These are phyloP conservation scores for Botrytis porri DNA, from an alignment of 2,329 filamentous ascomycete genomes.

Conservation along the genomic window DNA sequence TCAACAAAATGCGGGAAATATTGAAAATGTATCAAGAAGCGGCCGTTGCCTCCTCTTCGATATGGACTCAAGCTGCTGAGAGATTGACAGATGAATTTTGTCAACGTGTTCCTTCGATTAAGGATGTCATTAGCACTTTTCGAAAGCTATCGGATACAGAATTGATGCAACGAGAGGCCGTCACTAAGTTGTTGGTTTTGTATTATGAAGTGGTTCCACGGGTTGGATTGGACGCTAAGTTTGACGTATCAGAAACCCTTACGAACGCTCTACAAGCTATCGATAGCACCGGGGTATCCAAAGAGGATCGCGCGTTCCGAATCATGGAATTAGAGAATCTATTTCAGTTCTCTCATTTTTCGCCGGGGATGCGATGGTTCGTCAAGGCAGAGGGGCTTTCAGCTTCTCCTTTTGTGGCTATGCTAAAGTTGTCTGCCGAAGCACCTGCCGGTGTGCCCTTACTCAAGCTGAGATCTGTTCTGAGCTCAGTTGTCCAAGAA, in stretches of 20 bases:
- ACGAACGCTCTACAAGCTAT: slow-evolving; percentile 64
- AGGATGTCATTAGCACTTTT: slow-evolving; percentile 74
- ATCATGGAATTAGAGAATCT: slow-evolving; percentile 78
- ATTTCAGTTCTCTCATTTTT: slow-evolving; percentile 74
- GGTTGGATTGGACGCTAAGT: slow-evolving; percentile 75
- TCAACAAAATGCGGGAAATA: slow-evolving; percentile 67
- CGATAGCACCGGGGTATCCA: slow-evolving; percentile 45
- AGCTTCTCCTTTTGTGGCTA: slow-evolving; percentile 68
- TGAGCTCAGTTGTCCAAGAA: slow-evolving; percentile 61
- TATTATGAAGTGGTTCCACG: slow-evolving; percentile 84
- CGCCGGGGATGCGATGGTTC: slow-evolving; percentile 88
- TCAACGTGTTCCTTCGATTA: slow-evolving; percentile 75
- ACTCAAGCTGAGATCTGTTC: slow-evolving; percentile 51
- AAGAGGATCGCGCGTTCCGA: slow-evolving; percentile 54
- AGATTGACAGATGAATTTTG: slow-evolving; percentile 73
- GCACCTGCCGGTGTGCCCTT: slow-evolving; percentile 49
- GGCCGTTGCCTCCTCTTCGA: slow-evolving; percentile 38
- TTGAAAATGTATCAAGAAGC: slow-evolving; percentile 44
- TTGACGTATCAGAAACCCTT: slow-evolving; percentile 80
- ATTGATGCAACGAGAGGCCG: slow-evolving; percentile 71
- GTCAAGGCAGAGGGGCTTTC: slow-evolving; percentile 63
- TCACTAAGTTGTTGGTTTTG: slow-evolving; percentile 74
- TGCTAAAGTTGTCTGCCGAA: slow-evolving; percentile 58
- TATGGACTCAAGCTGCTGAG: slow-evolving; percentile 69
- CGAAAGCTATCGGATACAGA: slow-evolving; percentile 66